A percentile compares a stretch with the other conserved stretches of the same genome.
Evolutionary conservation across 352 stramenopile species (phyloP).

Genomic region (Phytophthora pseudosyringae): DNA sequence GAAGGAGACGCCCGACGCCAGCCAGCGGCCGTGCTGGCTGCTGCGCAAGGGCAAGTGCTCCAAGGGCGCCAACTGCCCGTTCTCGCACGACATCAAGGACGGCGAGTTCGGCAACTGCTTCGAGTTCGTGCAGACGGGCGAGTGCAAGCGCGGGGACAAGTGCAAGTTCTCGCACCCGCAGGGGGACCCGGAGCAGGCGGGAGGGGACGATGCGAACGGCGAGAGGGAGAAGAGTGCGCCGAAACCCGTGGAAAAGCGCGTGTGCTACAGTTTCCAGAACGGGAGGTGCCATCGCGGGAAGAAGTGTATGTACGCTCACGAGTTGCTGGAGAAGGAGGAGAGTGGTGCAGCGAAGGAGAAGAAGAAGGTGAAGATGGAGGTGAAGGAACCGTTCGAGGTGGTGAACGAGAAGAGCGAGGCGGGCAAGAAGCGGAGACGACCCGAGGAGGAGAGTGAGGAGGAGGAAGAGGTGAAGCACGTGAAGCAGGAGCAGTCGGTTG

Average conservation of each 20-base stretch:
- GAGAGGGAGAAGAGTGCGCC: constrained; percentile 20
- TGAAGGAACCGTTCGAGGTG: constrained; percentile 45
- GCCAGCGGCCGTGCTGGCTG: constrained; percentile 68
- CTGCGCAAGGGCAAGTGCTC: constrained; percentile 83
- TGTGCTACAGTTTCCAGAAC: constrained; percentile 83
- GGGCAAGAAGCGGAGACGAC: constrained; percentile 40
- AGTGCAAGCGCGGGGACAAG: constrained; percentile 71
- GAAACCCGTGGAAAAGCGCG: constrained; percentile 46
- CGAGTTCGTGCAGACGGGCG: constrained; percentile 76
- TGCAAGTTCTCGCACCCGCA: constrained; percentile 74
- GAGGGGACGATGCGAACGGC: constrained; percentile 10
- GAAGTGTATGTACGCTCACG: constrained; percentile 69
- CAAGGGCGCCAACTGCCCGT: constrained; percentile 71
- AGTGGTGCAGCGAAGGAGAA: not conserved
- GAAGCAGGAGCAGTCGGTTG: constrained; percentile 10
- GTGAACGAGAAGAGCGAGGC: constrained; percentile 27
- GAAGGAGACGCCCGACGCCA: constrained; percentile 43
- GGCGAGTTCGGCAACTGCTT: constrained; percentile 84
- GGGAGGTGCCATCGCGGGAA: constrained; percentile 77
- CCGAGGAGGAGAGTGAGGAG: constrained; percentile 34
- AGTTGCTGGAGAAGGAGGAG: constrained; percentile 42
- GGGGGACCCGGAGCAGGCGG: constrained; percentile 14
- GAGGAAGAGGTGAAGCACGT: constrained; percentile 17
- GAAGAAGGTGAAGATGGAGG: constrained; percentile 23
- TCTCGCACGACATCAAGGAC: constrained; percentile 77